Percentiles rank a stretch among this genome's conserved stretches.
Conservation (phyloP, 805 yeast genomes). For the Myxozyma geophila region DNA sequence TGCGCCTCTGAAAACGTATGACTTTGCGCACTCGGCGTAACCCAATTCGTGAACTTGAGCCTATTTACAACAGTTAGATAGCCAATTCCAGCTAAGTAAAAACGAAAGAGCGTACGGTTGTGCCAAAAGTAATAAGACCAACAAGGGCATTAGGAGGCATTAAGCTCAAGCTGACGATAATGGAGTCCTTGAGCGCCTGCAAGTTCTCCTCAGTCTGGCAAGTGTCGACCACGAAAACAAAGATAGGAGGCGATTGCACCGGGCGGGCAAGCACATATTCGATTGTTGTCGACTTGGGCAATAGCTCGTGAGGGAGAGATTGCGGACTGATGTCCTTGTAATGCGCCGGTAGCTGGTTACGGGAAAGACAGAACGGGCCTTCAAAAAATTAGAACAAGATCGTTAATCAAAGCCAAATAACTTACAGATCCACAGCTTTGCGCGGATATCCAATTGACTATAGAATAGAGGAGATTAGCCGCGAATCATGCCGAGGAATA, state of each 20-base stretch:
- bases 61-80: conserved; percentile 1
- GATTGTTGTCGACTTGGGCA: conserved; percentile 69
- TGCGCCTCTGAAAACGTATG: conserved; percentile 85
- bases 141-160: conserved; percentile 89
- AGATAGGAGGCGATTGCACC: conserved; percentile 81
- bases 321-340: conserved; percentile 77
- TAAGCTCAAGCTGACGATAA: conserved; percentile 72
- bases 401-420: background rate
- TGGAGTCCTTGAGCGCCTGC: conserved; percentile 78
- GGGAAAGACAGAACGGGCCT: conserved; percentile 69
- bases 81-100: background rate
- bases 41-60: conserved; percentile 87
- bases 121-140: conserved; percentile 87
- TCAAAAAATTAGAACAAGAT: background rate
- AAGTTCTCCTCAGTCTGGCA: conserved; percentile 90
- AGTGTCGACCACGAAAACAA: conserved; percentile 81
- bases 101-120: conserved; percentile 52
- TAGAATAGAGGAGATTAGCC: background rate
- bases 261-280: conserved; percentile 86
- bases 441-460: conserved; percentile 68
- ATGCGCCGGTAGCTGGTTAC: conserved; percentile 82
- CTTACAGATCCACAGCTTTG: conserved; percentile 76
- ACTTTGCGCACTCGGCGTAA: conserved; percentile 67
- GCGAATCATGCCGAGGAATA: background rate
- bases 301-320: conserved; percentile 79